Evolutionary conservation across 345 rosid genomes (phyloP), one percentile per base, ranked within the genome.

Genomic region (Brassica juncea): DNA sequence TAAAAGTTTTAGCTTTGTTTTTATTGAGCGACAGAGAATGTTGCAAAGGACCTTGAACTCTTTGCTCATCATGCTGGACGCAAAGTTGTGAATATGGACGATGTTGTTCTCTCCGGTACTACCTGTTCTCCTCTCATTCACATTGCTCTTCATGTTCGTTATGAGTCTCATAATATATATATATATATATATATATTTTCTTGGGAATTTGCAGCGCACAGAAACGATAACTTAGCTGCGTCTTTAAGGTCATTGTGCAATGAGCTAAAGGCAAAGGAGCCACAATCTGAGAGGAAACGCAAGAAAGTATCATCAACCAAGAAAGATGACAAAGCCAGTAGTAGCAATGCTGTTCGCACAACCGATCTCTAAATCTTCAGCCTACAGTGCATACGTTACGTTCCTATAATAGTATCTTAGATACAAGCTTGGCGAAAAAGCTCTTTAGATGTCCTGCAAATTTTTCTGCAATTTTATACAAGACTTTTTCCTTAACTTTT

Each of bases 21-120:
- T 34, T 7, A 5, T 1, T 67, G 74, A 68, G 8, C 35, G 71
- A 72, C 95, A 94, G 99, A 88, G 70, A 89, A 87, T 57, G 68
- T 94, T 76, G 92, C 95, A 1, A 91, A 85, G 84, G 94, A 91
- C 70, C 85, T 94, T 28, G 94, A 92, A 84, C 85, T 86, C 32
- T 93, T 92, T 83, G 92, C 97, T 31, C 99, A 86, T 73, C 99
- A 94, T 73, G 96, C 91, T 71, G 92, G 97, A 68, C 96, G 98
- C 59, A 94, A 93, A 83, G 78, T 88, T 71, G 96, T 91, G 47
- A 91, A 87, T 74, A 89, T 85, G 86, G 94, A 93, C 37, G 98
- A 94, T 77, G 97, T 91, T 83, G 82, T 92, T 72, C 91, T 92
- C 75, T 84, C 94, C 12, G 90, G 99, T 92, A 82, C 82, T 55